phyloP scores from a whole-genome alignment of 345 rosid genomes.

The Lepidium africanum region DNA sequence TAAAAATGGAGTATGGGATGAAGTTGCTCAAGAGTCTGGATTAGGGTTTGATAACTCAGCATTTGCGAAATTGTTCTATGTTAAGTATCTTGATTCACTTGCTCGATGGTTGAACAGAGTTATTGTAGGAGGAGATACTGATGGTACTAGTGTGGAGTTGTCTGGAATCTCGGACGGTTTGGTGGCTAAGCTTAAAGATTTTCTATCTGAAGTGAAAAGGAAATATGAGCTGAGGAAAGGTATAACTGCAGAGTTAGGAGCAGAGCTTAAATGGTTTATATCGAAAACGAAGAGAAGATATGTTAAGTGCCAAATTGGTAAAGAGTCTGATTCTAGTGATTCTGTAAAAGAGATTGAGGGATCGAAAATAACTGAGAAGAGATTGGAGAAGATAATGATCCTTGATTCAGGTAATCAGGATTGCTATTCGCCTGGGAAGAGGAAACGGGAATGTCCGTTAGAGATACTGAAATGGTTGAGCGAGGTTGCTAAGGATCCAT shows the following conservation, averaged over 20 bases:
- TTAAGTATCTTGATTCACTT: slow-evolving; percentile 40
- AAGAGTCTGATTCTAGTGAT: slow-evolving; percentile 23
- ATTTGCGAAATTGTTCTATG: slow-evolving; percentile 40
- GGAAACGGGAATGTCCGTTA: slow-evolving; percentile 43
- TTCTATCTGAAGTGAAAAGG: slow-evolving; percentile 29
- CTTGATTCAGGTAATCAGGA: not conserved
- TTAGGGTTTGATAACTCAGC: slow-evolving; percentile 25
- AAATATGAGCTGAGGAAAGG: slow-evolving; percentile 22
- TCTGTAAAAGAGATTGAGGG: slow-evolving; percentile 2
- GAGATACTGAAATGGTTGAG: slow-evolving; percentile 55
- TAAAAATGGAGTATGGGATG: slow-evolving; percentile 36
- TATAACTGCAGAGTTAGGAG: slow-evolving; percentile 7
- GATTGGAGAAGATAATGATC: not conserved
- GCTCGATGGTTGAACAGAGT: slow-evolving; percentile 39
- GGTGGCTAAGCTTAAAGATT: slow-evolving; percentile 28
- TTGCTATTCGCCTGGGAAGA: slow-evolving; percentile 26
- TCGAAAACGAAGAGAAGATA: slow-evolving; percentile 10
- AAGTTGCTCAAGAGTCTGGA: slow-evolving; percentile 46
- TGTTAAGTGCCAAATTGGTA: slow-evolving; percentile 20
- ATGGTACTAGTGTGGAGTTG: slow-evolving; percentile 7
- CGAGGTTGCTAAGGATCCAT: slow-evolving; percentile 58
- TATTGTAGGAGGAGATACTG: slow-evolving; percentile 11
- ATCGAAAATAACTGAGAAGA: not conserved
- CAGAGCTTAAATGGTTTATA: slow-evolving; percentile 21
- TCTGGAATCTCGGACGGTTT: slow-evolving; percentile 27